Evolutionary conservation across 2,329 filamentous ascomycete genomes (phyloP).

Genomic region (Claviceps africana): DNA sequence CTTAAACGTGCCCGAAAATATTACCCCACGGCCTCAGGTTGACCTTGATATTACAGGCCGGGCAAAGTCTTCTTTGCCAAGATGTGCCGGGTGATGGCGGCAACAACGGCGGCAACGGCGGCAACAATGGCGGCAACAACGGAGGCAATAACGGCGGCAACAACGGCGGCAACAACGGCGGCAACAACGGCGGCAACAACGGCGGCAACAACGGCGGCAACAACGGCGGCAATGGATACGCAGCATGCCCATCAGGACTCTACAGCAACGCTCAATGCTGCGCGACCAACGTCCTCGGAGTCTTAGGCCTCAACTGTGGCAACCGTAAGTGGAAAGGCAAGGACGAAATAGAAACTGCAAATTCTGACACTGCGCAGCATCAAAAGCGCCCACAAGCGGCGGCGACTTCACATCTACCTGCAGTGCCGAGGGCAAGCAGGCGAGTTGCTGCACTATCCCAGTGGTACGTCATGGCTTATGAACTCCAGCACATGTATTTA

Average conservation of each 20-base stretch:
- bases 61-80: background rate
- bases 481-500: fast-evolving
- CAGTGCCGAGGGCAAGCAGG: background rate
- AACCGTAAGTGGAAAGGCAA: conserved; percentile 8
- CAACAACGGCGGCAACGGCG: background rate
- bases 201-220: background rate
- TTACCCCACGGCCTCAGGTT: background rate
- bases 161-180: background rate
- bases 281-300: conserved; percentile 30
- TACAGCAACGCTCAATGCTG: conserved; percentile 29
- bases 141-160: background rate
- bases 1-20: too few species aligned
- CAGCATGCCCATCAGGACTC: conserved; percentile 10
- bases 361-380: background rate
- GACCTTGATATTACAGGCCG: background rate
- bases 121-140: background rate
- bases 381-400: background rate
- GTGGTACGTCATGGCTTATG: conserved; percentile 1
- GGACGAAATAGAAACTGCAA: too few species aligned
- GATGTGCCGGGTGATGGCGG: background rate
- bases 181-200: background rate
- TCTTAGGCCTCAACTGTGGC: conserved; percentile 32
- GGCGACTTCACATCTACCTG: conserved; percentile 5
- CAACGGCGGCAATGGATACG: background rate
- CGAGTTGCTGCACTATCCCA: conserved; percentile 7